Evolutionary conservation across 306 rosid genomes (phyloP), one percentile per base, ranked within the genome.

Genomic region (Fragaria ananassa): DNA sequence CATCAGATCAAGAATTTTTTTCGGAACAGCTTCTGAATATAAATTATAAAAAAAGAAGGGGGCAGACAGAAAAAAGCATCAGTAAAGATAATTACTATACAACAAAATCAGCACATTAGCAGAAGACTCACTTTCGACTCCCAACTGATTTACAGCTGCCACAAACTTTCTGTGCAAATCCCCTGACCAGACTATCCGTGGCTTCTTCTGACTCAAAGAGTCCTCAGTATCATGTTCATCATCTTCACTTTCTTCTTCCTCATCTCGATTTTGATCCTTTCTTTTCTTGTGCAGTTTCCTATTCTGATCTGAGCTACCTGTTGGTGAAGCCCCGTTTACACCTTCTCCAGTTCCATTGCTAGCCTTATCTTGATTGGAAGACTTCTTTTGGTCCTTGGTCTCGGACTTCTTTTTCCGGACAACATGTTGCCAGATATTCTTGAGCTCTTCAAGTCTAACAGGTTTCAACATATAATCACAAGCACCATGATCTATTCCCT

Each of bases 391-490:
- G 66, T 85, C 85, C 75, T 82, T 86, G 31, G 82, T 7, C 53
- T 90, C 91, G 25, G 73, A 49, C 83, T 86, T 88, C 86, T 77
- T 94, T 80, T 85, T 81, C 46, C 97, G 82, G 58, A 91, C 50
- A 42, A 91, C 96, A 81, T 93, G 98, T 50, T 91, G 96, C 98
- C 98, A 93, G 70, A 93, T 88, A 81, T 88, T 93, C 84, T 83
- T 86, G 56, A 91, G 84, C 89, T 91, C 90, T 86, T 93, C 94
- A 8, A 88, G 76, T 71, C 93, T 81, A 73, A 88, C 89, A 1
- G 97, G 98, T 75, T 93, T 93, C 78, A 89, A 74, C 86, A 93
- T 77, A 87, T 88, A 91, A 84, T 91, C 97, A 78, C 92, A 86
- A 7, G 98, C 97, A 25, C 96, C 98, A 27, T 91, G 90, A 1